A percentile compares a stretch with the other conserved stretches of the same genome.
These are phyloP conservation scores for Yamadazyma tumulicola DNA, from an alignment of 805 yeast genomes.

Conservation along the genomic window DNA sequence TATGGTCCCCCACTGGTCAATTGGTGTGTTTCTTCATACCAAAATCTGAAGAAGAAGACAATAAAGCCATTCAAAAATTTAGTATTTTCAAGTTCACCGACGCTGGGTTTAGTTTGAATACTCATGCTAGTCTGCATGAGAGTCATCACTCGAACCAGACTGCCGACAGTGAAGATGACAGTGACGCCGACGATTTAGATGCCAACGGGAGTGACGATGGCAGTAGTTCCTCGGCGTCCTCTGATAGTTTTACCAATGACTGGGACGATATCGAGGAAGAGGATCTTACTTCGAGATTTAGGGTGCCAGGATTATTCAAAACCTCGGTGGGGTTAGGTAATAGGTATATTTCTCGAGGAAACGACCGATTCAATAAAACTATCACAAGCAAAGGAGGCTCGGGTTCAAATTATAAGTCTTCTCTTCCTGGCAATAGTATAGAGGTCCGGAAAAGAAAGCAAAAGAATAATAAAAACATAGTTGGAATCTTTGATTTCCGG, in stretches of 20 bases:
- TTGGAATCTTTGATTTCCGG: constrained; percentile 61
- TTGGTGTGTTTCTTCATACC: constrained; percentile 80
- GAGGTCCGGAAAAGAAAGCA: constrained; percentile 13
- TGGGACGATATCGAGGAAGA: constrained; percentile 63
- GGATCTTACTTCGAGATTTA: constrained; percentile 45
- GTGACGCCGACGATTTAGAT: constrained; percentile 14
- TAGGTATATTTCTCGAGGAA: constrained; percentile 21
- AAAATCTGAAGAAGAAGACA: constrained; percentile 30
- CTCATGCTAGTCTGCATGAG: constrained; percentile 11
- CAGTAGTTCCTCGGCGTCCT: constrained; percentile 30
- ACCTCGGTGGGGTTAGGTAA: constrained; percentile 40
- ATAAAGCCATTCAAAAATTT: constrained; percentile 44
- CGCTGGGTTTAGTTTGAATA: constrained; percentile 44
- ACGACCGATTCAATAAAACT: constrained; percentile 20
- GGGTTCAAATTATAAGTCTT: constrained; percentile 31
- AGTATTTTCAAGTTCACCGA: constrained; percentile 43
- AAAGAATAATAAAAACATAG: constrained; percentile 46
- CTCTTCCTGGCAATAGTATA: constrained; percentile 31
- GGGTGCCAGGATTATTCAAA: constrained; percentile 50
- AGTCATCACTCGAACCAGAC: constrained; percentile 18
- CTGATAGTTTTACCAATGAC: constrained; percentile 63
- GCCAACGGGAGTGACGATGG: constrained; percentile 9
- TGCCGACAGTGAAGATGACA: constrained; percentile 15
- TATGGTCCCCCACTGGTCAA: constrained; percentile 77
- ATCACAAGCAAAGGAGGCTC: constrained; percentile 17